These are phyloP conservation scores for Paspalum vaginatum DNA, from an alignment of 176 grass and related monocot genomes.

Conservation along the genomic window DNA sequence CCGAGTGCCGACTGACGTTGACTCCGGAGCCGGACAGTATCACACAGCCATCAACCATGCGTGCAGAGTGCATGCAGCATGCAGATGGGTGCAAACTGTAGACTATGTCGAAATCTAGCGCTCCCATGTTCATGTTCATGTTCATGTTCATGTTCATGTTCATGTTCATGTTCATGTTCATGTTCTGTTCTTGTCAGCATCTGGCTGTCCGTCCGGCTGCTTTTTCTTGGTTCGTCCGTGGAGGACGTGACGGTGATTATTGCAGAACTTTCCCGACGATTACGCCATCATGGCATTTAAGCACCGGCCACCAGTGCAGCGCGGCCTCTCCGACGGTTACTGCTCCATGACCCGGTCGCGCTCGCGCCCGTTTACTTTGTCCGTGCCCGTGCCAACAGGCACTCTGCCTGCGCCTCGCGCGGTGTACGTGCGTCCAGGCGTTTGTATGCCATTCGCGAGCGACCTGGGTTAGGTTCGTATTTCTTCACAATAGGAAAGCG, in stretches of 20 bases:
- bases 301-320: constrained; percentile 7
- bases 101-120: no score
- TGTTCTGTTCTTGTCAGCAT: no score
- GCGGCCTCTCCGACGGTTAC: not conserved
- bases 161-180: no score
- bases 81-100: no score
- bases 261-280: not conserved
- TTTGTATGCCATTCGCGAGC: not conserved
- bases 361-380: constrained; percentile 34
- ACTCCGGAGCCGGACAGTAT: no score
- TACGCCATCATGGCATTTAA: constrained; percentile 16
- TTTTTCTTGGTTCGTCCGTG: no score
- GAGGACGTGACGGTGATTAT: not conserved
- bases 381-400: not conserved
- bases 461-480: not conserved
- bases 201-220: no score
- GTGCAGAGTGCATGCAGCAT: no score
- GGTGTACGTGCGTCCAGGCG: not conserved
- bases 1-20: no score
- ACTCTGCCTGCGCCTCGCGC: not conserved
- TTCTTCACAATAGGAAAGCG: not conserved
- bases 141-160: no score
- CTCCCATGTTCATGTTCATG: no score
- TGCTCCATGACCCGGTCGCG: constrained; percentile 7
- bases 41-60: no score